Percentiles rank a stretch among this genome's conserved stretches.
phyloP scores from a whole-genome alignment of 345 rosid species.

The Eucalyptus regnans region DNA sequence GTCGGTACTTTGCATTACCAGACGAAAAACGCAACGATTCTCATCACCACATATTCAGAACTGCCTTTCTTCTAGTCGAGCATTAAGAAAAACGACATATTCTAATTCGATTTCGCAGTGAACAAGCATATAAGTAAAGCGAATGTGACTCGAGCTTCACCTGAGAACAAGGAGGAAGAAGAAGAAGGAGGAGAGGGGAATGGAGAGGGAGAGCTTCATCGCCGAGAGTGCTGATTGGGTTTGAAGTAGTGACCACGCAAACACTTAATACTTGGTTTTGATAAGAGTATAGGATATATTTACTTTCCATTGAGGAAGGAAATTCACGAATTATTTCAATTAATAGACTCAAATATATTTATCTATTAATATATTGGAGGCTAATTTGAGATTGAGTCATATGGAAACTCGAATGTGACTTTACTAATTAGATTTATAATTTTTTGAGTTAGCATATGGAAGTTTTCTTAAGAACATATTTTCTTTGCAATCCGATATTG shows the following conservation, averaged over 20 bases:
- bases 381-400: background rate
- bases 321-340: background rate
- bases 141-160: background rate
- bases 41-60: background rate
- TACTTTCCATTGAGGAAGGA: background rate
- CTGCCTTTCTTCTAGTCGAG: background rate
- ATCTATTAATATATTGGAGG: background rate
- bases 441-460: background rate
- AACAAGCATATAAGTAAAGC: background rate
- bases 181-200: slow-evolving; percentile 1
- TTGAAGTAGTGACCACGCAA: background rate
- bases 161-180: background rate
- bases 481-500: background rate
- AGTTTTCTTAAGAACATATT: background rate
- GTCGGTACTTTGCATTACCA: background rate
- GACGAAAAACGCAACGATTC: background rate
- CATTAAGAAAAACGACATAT: too few relatives aligned
- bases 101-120: background rate
- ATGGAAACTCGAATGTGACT: background rate
- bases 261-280: background rate
- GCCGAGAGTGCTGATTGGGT: background rate
- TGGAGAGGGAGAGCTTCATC: background rate
- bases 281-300: too few relatives aligned
- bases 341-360: background rate
- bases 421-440: background rate